These are phyloP conservation scores for Penicillium verhagenii DNA, from an alignment of 495 filamentous ascomycete species.

Conservation along the genomic window DNA sequence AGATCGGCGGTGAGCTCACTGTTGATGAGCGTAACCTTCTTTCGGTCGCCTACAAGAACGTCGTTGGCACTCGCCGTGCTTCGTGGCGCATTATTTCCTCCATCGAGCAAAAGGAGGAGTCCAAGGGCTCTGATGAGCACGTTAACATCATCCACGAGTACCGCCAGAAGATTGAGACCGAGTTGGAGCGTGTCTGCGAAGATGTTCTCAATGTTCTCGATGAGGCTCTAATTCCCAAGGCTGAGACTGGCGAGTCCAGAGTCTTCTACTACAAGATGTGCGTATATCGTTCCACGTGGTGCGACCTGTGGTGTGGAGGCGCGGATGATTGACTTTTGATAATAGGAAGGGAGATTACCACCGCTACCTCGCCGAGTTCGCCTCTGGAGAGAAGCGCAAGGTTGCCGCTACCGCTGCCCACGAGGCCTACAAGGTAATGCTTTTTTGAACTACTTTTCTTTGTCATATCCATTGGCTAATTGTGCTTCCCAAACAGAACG, in stretches of 20 bases:
- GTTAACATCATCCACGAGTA: constrained; percentile 94
- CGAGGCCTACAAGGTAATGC: constrained; percentile 94
- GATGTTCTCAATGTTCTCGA: constrained; percentile 97
- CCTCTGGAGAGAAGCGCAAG: constrained; percentile 98
- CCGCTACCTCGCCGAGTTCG: constrained; percentile 99
- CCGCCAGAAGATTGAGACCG: constrained; percentile 97
- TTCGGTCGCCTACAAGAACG: constrained; percentile 99
- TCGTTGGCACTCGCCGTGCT: constrained; percentile 96
- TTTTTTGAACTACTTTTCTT: background rate
- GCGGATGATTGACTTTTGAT: constrained; percentile 9
- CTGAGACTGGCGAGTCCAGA: constrained; percentile 97
- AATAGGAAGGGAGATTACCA: constrained; percentile 99
- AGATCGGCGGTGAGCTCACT: constrained; percentile 85
- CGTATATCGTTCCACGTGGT: no score
- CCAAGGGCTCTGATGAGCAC: constrained; percentile 98
- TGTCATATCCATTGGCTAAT: background rate
- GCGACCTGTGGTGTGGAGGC: background rate
- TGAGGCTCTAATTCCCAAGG: constrained; percentile 93
- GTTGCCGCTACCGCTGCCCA: constrained; percentile 91
- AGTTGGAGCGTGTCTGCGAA: constrained; percentile 97
- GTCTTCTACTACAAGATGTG: constrained; percentile 99
- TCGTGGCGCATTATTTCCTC: constrained; percentile 99
- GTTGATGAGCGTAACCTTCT: constrained; percentile 99
- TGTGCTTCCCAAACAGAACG: constrained; percentile 57
- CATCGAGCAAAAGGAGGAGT: constrained; percentile 99